Percentiles rank a stretch among this genome's conserved stretches.
Conservation (phyloP, 2,329 filamentous ascomycete genomes). For the Parafenestella ontariensis region DNA sequence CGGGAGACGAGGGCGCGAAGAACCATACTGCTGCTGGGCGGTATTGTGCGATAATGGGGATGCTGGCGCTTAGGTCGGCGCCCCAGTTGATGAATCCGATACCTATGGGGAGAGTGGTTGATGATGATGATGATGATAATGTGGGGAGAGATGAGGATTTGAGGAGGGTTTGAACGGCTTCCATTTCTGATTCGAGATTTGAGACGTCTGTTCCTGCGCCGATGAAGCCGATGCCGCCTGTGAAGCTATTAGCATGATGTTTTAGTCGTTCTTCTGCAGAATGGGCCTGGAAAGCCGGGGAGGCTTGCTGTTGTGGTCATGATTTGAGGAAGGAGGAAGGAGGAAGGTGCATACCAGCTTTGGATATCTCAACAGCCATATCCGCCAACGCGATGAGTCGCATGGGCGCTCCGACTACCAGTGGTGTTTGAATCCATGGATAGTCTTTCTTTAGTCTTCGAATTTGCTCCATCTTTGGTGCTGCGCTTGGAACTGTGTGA, state of each 20-base stretch:
- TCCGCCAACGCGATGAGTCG: constrained; percentile 64
- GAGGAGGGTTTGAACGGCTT: constrained; percentile 29
- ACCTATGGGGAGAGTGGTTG: constrained; percentile 58
- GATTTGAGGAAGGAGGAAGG: neutral
- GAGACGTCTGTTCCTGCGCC: constrained; percentile 53
- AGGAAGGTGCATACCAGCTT: constrained; percentile 50
- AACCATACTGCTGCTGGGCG: constrained; percentile 70
- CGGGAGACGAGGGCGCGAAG: constrained; percentile 58
- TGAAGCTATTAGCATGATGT: constrained; percentile 2
- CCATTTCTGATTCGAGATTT: constrained; percentile 41
- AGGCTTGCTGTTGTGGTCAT: neutral
- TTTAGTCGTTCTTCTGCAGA: too few species aligned
- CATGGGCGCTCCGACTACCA: constrained; percentile 73
- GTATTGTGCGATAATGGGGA: constrained; percentile 61
- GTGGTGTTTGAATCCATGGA: constrained; percentile 65
- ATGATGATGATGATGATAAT: neutral
- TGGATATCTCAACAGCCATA: constrained; percentile 67
- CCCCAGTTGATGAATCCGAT: constrained; percentile 69
- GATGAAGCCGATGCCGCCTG: constrained; percentile 57
- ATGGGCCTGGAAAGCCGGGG: too few species aligned
- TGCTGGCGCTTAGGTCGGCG: constrained; percentile 52
- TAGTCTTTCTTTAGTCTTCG: constrained; percentile 52
- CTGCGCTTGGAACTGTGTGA: neutral
- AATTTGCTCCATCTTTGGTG: constrained; percentile 11
- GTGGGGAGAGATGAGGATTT: constrained; percentile 10